Evolutionary conservation across 1,284 basidiomycete species (phyloP).

Genomic region (Rhodotorula glutinis): DNA sequence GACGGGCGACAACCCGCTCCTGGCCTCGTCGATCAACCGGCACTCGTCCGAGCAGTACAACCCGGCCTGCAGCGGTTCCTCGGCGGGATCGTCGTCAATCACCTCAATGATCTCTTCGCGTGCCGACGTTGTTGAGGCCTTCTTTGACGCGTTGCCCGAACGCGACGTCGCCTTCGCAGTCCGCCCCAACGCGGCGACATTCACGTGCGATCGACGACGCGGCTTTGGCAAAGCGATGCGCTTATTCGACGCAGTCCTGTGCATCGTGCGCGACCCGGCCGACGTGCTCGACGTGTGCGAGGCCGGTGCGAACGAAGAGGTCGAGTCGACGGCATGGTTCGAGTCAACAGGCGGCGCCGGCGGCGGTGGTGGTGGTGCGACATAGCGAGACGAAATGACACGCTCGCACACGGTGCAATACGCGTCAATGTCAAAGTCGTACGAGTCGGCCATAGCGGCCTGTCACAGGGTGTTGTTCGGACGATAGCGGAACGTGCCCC

Average conservation of each 20-base stretch:
- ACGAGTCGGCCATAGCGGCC: slow-evolving; percentile 1
- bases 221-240: too few relatives aligned
- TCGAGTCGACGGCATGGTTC: too few relatives aligned
- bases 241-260: too few relatives aligned
- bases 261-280: too few relatives aligned
- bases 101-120: slow-evolving; percentile 17
- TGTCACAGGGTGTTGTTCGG: too few relatives aligned
- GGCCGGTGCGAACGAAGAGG: too few relatives aligned
- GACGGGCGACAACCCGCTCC: slow-evolving; percentile 11
- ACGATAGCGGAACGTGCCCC: neutral
- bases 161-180: neutral
- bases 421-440: slow-evolving; percentile 23
- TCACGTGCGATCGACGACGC: too few relatives aligned
- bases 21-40: slow-evolving; percentile 17
- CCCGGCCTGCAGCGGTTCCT: neutral
- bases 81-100: neutral
- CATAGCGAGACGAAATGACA: slow-evolving; percentile 2
- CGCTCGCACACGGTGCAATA: slow-evolving; percentile 34
- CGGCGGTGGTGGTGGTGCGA: slow-evolving; percentile 1
- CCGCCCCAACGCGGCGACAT: too few relatives aligned
- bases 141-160: neutral
- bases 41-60: slow-evolving; percentile 31
- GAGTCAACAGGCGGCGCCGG: neutral
- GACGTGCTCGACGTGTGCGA: too few relatives aligned
- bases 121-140: neutral